Evolutionary conservation across 495 filamentous ascomycete genomes (phyloP).

Genomic region (Monascus purpureus): DNA sequence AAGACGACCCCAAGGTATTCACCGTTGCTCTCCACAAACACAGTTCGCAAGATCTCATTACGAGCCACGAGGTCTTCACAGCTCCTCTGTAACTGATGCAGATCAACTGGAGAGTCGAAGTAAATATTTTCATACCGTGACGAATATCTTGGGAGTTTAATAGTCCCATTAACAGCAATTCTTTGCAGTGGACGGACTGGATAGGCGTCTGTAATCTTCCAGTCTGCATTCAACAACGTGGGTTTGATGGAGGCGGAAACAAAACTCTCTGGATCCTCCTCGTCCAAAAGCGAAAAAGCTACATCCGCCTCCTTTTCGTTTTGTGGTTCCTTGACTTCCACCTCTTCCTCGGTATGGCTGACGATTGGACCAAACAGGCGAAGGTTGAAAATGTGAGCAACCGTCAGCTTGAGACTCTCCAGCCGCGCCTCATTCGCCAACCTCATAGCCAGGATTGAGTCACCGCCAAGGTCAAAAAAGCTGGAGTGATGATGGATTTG

Average conservation of each 20-base stretch:
- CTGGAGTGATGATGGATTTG: slow-evolving; percentile 15
- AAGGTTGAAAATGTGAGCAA: slow-evolving; percentile 30
- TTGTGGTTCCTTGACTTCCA: background rate
- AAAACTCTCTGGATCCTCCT: background rate
- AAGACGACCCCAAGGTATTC: slow-evolving; percentile 33
- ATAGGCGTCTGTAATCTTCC: slow-evolving; percentile 3
- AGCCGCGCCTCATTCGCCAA: slow-evolving; percentile 22
- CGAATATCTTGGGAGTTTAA: slow-evolving; percentile 15
- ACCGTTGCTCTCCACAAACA: slow-evolving; percentile 31
- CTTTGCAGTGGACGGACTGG: slow-evolving; percentile 17
- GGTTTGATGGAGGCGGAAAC: background rate
- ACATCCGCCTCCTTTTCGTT: background rate
- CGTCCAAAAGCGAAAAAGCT: background rate
- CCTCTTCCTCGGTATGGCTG: background rate
- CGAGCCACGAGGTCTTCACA: slow-evolving; percentile 21
- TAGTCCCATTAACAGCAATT: slow-evolving; percentile 31
- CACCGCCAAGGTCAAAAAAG: slow-evolving; percentile 38
- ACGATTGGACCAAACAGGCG: background rate
- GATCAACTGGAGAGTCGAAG: slow-evolving; percentile 10
- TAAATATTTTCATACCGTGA: slow-evolving; percentile 16
- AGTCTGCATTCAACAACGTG: slow-evolving; percentile 1
- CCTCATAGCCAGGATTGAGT: slow-evolving; percentile 37
- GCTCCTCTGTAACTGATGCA: slow-evolving; percentile 3
- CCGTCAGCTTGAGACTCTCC: slow-evolving; percentile 21
- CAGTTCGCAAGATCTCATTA: slow-evolving; percentile 42